These are phyloP conservation scores for Trebouxia gelatinosa DNA, from an alignment of 163 green algal genomes.

Conservation along the genomic window DNA sequence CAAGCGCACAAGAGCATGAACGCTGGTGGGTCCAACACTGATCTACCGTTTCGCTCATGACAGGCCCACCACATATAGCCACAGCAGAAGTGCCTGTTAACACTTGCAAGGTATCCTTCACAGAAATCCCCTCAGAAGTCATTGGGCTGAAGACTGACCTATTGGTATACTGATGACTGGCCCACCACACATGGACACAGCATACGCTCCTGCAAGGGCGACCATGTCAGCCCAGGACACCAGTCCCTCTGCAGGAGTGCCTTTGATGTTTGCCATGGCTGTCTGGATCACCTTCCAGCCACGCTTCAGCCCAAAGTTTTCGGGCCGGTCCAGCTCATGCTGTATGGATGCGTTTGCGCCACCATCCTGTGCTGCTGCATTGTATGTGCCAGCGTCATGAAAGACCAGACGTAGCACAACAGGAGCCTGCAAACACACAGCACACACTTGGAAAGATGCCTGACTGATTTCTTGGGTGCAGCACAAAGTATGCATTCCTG, in stretches of 20 bases:
- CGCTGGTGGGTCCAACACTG: no score
- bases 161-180: slow-evolving; percentile 33
- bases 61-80: no score
- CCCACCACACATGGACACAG: slow-evolving; percentile 69
- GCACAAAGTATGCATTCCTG: background rate
- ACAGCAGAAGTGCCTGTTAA: no score
- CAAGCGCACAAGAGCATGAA: no score
- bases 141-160: slow-evolving; percentile 31
- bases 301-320: slow-evolving; percentile 87
- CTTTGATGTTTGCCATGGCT: slow-evolving; percentile 50
- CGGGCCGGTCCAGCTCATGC: slow-evolving; percentile 40
- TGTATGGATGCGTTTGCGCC: slow-evolving; percentile 78
- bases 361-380: slow-evolving; percentile 45
- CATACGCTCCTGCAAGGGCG: slow-evolving; percentile 36
- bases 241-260: slow-evolving; percentile 57
- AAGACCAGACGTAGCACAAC: slow-evolving; percentile 82
- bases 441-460: background rate
- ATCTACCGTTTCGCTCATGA: no score
- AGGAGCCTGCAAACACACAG: slow-evolving; percentile 38
- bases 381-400: slow-evolving; percentile 83
- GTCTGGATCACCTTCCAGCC: slow-evolving; percentile 65
- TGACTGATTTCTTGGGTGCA: no score
- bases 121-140: no score
- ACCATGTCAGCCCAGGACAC: slow-evolving; percentile 76
- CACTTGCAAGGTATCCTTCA: no score